Conservation (phyloP, 139 green algal species). For the Tetraselmis striata region DNA sequence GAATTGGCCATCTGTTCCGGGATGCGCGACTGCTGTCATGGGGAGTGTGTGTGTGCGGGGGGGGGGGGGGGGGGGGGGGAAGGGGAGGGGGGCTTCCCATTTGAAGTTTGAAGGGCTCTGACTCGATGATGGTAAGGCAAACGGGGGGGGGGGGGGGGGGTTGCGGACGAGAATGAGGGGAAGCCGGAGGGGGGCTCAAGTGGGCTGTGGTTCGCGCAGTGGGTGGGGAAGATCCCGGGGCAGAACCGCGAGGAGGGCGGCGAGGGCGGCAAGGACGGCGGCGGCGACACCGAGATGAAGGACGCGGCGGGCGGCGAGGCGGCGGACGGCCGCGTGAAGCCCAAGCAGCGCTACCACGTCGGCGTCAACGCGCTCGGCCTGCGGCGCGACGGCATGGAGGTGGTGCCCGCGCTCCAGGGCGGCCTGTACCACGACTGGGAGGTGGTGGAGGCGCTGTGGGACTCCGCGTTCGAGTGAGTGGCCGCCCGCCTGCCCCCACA, state of each 20-base stretch:
- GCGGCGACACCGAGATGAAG: constrained; percentile 26
- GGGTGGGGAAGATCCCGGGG: neutral
- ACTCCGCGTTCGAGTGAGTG: constrained; percentile 62
- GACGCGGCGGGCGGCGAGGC: constrained; percentile 15
- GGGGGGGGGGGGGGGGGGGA: no score
- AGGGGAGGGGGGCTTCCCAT: neutral
- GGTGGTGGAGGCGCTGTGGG: constrained; percentile 58
- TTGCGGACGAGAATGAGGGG: no score
- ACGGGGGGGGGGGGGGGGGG: no score
- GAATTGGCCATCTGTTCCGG: no score
- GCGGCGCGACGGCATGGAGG: constrained; percentile 58
- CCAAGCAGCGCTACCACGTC: constrained; percentile 31
- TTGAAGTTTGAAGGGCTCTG: no score
- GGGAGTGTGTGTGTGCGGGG: neutral
- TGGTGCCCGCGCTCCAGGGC: constrained; percentile 43
- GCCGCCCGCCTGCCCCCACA: neutral
- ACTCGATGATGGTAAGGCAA: no score
- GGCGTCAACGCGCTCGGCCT: constrained; percentile 41
- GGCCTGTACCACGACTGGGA: constrained; percentile 72
- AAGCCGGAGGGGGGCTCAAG: neutral
- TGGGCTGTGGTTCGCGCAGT: neutral
- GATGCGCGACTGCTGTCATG: no score
- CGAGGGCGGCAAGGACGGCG: constrained; percentile 4
- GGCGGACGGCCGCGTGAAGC: constrained; percentile 9
- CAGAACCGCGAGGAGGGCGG: neutral